These are phyloP conservation scores for Ammopiptanthus mongolicus DNA, from an alignment of 306 rosid species.

Conservation along the genomic window DNA sequence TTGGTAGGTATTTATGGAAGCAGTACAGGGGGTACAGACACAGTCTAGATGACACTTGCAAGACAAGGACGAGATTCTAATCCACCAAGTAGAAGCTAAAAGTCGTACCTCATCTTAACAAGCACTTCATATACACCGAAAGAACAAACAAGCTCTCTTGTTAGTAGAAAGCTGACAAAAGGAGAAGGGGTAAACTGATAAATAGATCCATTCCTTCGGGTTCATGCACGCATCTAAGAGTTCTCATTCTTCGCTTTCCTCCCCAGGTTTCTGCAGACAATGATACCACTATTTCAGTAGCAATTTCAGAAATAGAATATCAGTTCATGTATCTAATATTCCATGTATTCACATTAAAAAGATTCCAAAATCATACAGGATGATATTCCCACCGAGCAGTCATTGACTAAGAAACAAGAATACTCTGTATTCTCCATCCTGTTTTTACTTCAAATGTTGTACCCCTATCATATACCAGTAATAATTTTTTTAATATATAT, in stretches of 20 bases:
- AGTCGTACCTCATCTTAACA: background rate
- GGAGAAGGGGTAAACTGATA: background rate
- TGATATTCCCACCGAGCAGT: conserved; percentile 95
- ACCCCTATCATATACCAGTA: conserved; percentile 88
- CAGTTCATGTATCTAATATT: background rate
- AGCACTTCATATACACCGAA: conserved; percentile 24
- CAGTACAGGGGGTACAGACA: background rate
- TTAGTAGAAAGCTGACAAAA: background rate
- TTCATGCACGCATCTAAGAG: conserved; percentile 92
- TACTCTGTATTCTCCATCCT: conserved; percentile 95
- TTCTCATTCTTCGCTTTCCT: conserved; percentile 96
- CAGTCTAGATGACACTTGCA: background rate
- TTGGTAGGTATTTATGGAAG: background rate
- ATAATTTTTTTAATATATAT: background rate
- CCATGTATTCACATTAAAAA: background rate
- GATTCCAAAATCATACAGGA: conserved; percentile 53
- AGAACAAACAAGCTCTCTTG: conserved; percentile 8
- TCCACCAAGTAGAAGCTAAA: conserved; percentile 4
- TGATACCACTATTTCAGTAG: conserved; percentile 1
- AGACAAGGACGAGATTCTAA: conserved; percentile 9
- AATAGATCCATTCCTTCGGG: conserved; percentile 86
- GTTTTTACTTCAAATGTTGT: conserved; percentile 93
- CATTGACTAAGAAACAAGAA: conserved; percentile 88
- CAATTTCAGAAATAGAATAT: background rate
- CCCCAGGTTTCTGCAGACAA: conserved; percentile 79